Percentiles rank a stretch among this genome's conserved stretches.
These are phyloP conservation scores for Eimeria praecox DNA, from an alignment of 169 alveolate genomes.

Conservation along the genomic window DNA sequence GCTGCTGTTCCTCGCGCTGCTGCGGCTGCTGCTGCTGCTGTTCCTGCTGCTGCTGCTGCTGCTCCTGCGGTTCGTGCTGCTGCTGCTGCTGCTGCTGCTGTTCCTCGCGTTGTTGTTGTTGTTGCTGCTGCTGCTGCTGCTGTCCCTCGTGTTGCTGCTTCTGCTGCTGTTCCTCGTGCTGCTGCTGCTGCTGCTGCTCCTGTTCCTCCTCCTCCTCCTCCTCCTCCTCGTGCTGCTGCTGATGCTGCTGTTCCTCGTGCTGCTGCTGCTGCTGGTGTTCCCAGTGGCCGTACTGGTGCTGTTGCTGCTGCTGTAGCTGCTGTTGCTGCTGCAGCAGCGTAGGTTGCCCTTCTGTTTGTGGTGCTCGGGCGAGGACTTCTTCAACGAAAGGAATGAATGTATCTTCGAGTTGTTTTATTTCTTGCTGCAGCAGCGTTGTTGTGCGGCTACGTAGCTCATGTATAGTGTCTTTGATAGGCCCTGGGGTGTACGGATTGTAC, in stretches of 20 bases:
- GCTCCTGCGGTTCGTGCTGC: too few species aligned
- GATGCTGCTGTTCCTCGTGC: neutral
- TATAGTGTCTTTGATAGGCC: neutral
- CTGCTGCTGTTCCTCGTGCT: neutral
- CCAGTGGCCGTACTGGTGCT: neutral
- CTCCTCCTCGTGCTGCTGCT: neutral
- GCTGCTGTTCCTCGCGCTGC: neutral
- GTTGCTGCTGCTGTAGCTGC: conserved; percentile 28
- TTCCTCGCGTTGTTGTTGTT: too few species aligned
- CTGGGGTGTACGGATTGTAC: neutral
- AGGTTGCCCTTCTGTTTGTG: neutral
- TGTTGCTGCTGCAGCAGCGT: neutral
- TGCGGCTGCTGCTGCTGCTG: too few species aligned
- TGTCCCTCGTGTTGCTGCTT: too few species aligned
- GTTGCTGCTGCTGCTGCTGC: too few species aligned
- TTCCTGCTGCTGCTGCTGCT: too few species aligned
- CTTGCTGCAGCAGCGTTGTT: neutral
- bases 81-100: too few species aligned
- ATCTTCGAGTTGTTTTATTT: neutral
- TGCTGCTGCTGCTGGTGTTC: neutral
- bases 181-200: neutral
- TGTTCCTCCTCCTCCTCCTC: neutral
- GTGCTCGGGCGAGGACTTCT: neutral
- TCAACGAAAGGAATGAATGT: neutral
- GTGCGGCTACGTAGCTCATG: neutral